phyloP scores from a whole-genome alignment of 2,329 filamentous ascomycete genomes.

The Curvularia sp. region DNA sequence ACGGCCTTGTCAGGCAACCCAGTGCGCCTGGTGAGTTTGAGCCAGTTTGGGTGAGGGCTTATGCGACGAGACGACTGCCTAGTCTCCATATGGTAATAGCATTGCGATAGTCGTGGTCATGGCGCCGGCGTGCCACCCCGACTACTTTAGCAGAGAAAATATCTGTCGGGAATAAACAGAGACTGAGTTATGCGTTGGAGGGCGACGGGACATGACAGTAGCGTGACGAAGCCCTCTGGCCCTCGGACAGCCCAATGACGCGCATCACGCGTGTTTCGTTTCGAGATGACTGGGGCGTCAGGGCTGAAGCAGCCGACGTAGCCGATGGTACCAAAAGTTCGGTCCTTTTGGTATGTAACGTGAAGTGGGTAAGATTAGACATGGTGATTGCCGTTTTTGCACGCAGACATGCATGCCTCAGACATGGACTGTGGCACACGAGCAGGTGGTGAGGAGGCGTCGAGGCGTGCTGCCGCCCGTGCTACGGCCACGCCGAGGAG shows the following conservation, averaged over 20 bases:
- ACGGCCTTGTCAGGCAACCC: neutral
- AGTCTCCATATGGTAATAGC: neutral
- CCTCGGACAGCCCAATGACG: constrained; percentile 13
- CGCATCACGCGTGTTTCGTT: constrained; percentile 22
- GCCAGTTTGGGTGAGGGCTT: neutral
- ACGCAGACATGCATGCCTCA: constrained; percentile 29
- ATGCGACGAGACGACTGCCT: neutral
- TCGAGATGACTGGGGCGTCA: constrained; percentile 17
- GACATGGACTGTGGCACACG: constrained; percentile 38
- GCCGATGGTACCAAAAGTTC: constrained; percentile 10
- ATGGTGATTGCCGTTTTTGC: constrained; percentile 4
- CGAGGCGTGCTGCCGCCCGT: constrained; percentile 30
- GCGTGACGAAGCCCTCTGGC: constrained; percentile 5
- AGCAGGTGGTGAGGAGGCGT: constrained; percentile 11
- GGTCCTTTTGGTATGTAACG: constrained; percentile 14
- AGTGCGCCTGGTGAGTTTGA: neutral
- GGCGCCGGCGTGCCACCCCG: neutral
- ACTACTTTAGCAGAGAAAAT: neutral
- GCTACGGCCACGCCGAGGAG: constrained; percentile 10
- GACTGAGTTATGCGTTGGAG: neutral
- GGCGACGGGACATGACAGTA: constrained; percentile 5
- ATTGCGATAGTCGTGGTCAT: neutral
- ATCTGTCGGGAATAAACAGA: neutral
- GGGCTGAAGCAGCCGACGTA: constrained; percentile 27
- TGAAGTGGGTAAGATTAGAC: constrained; percentile 6